Conservation (phyloP, 1,284 basidiomycete genomes). For the Exobasidium cylindrosporum region DNA sequence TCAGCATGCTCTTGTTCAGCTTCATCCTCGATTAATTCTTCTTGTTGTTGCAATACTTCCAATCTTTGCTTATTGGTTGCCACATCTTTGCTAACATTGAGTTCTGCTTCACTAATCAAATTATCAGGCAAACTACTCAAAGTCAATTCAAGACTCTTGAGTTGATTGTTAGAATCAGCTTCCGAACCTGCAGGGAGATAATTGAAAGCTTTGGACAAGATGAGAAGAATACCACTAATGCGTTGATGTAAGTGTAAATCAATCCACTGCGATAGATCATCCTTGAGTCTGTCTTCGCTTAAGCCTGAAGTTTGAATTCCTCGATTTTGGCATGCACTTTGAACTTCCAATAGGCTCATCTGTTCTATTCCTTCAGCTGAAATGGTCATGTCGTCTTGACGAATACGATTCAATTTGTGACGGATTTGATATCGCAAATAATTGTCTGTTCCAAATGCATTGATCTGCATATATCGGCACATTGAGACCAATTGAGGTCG, state of each 20-base stretch:
- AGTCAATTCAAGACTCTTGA: conserved; percentile 77
- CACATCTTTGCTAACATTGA: conserved; percentile 88
- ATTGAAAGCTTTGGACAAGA: conserved; percentile 89
- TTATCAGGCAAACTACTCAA: conserved; percentile 91
- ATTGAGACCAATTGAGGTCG: conserved; percentile 95
- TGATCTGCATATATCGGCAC: conserved; percentile 88
- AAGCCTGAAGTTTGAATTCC: conserved; percentile 85
- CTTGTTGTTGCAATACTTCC: conserved; percentile 94
- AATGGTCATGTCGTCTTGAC: conserved; percentile 87
- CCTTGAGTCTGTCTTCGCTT: conserved; percentile 63
- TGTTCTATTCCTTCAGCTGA: conserved; percentile 83
- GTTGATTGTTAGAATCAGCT: conserved; percentile 57
- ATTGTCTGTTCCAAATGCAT: conserved; percentile 98
- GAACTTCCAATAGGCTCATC: conserved; percentile 83
- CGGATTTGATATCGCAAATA: conserved; percentile 93
- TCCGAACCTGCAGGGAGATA: conserved; percentile 59
- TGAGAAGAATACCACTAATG: conserved; percentile 87
- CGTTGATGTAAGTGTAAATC: conserved; percentile 77
- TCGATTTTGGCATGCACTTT: conserved; percentile 85
- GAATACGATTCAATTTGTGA: conserved; percentile 74
- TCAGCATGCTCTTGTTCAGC: conserved; percentile 93
- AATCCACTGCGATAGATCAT: conserved; percentile 92
- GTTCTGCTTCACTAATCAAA: conserved; percentile 90
- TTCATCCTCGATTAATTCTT: conserved; percentile 98
- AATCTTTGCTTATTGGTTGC: conserved; percentile 97